Conservation (phyloP, 805 yeast species). For the Ogataea degrootiae region DNA sequence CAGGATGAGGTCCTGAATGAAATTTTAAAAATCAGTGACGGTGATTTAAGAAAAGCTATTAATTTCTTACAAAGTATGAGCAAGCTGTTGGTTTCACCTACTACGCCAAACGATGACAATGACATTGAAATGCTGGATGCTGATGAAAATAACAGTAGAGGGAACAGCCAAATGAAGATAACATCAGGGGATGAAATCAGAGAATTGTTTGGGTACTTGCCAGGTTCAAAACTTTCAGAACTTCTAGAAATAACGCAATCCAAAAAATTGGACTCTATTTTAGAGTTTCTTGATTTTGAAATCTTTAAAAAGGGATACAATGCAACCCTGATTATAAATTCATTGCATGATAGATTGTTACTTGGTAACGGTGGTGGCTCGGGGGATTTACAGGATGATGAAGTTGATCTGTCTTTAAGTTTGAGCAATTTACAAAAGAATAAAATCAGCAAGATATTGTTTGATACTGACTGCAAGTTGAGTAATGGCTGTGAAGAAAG, state of each 20-base stretch:
- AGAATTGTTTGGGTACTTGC: conserved; percentile 33
- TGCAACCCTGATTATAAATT: conserved; percentile 25
- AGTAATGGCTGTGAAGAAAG: conserved; percentile 89
- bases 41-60: conserved; percentile 92
- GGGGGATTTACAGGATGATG: conserved; percentile 24
- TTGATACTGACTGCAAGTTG: conserved; percentile 69
- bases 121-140: conserved; percentile 29
- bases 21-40: conserved; percentile 69
- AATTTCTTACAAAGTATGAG: conserved; percentile 85
- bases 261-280: conserved; percentile 22
- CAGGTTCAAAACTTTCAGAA: conserved; percentile 14
- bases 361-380: conserved; percentile 13
- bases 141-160: conserved; percentile 1
- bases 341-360: conserved; percentile 30
- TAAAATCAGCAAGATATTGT: conserved; percentile 56
- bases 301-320: conserved; percentile 30
- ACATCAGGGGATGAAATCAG: conserved; percentile 14
- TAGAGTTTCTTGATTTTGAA: conserved; percentile 22
- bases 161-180: conserved; percentile 6
- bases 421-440: conserved; percentile 62
- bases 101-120: conserved; percentile 21
- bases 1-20: conserved; percentile 53
- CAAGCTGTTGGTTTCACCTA: conserved; percentile 36
- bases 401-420: conserved; percentile 40
- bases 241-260: conserved; percentile 16